Percentiles rank a stretch among this genome's conserved stretches.
Evolutionary conservation across 208 protist species (phyloP).

Genomic region (Wallacemonas sp.): DNA sequence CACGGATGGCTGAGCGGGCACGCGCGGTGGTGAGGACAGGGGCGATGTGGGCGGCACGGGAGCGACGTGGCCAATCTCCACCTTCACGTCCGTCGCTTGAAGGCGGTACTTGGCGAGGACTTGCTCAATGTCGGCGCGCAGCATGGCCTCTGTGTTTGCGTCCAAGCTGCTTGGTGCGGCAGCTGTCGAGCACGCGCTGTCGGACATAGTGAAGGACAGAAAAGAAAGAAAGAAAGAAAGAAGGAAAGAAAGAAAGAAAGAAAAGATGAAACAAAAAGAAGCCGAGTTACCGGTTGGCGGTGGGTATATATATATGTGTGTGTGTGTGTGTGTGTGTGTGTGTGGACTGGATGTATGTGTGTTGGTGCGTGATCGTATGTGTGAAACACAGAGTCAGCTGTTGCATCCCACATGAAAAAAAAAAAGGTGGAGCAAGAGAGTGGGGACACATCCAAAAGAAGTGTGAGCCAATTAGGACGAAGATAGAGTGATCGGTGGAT

Average conservation of each 20-base stretch:
- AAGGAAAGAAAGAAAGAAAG: constrained; percentile 8
- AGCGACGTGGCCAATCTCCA: background rate
- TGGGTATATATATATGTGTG: background rate
- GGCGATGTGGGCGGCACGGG: background rate
- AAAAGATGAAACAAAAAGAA: constrained; percentile 25
- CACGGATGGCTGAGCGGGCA: no score
- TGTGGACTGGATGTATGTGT: background rate
- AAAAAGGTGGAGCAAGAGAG: no score
- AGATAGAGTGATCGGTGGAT: no score
- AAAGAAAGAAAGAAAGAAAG: constrained; percentile 12
- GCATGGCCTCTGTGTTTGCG: constrained; percentile 27
- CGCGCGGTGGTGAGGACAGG: no score
- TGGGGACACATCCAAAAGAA: no score
- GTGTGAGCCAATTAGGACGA: no score
- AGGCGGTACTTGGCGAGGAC: constrained; percentile 35
- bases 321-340: background rate
- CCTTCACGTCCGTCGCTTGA: background rate
- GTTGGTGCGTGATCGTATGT: background rate
- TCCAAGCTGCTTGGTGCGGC: background rate
- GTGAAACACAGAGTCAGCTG: no score
- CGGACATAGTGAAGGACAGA: background rate
- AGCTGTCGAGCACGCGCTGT: background rate
- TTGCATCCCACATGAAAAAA: no score
- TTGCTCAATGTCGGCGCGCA: constrained; percentile 45
- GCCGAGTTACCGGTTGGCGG: background rate